Conservation (phyloP, 139 green algal species). For the Coelastrella sp. region DNA sequence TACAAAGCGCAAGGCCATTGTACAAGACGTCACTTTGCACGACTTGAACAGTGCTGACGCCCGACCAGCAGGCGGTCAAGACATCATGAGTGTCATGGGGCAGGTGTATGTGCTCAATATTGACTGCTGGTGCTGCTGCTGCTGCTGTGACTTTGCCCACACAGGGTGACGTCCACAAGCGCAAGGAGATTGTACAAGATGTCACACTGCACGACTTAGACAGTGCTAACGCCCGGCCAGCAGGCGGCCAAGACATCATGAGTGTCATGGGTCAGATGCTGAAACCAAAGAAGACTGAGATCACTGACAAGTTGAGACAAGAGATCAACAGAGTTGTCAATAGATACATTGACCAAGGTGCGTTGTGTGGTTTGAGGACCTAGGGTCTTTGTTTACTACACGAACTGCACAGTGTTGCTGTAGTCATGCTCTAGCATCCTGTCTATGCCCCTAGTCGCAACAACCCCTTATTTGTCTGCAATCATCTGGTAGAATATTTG, state of each 20-base stretch:
- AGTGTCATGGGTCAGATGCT: constrained; percentile 96
- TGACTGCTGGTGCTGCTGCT: constrained; percentile 79
- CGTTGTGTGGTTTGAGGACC: too few relatives aligned
- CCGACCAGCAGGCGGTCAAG: constrained; percentile 74
- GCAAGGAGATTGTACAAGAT: constrained; percentile 99
- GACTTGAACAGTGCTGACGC: constrained; percentile 98
- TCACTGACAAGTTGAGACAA: constrained; percentile 98
- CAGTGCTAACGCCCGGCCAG: constrained; percentile 92
- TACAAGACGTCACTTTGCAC: constrained; percentile 99
- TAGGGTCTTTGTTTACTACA: too few relatives aligned
- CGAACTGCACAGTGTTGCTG: too few relatives aligned
- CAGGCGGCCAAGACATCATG: constrained; percentile 62
- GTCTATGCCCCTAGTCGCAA: too few relatives aligned
- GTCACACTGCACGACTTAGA: constrained; percentile 99
- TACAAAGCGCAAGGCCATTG: constrained; percentile 99
- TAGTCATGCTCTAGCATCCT: background rate
- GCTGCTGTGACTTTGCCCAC: background rate
- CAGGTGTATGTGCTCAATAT: background rate
- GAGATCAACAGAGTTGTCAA: constrained; percentile 98
- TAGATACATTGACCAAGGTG: constrained; percentile 81
- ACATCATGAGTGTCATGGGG: constrained; percentile 68
- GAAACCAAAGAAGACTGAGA: constrained; percentile 99
- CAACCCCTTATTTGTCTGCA: too few relatives aligned
- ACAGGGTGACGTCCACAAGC: constrained; percentile 99
- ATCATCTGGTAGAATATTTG: too few relatives aligned